phyloP scores from a whole-genome alignment of 2,329 filamentous ascomycete genomes.

The Balansia obtecta region DNA sequence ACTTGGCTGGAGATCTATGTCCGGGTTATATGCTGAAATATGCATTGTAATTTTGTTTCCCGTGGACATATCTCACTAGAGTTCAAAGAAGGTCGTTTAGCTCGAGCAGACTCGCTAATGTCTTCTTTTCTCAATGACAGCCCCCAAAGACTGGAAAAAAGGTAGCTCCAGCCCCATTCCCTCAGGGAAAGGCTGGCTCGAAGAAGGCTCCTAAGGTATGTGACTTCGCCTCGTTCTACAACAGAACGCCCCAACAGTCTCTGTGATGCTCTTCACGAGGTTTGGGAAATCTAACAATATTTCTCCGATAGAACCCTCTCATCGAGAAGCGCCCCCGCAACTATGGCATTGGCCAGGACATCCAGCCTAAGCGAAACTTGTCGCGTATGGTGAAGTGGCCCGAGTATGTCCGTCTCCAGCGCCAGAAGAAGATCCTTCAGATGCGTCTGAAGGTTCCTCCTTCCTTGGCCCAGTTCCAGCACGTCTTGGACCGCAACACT shows the following conservation, averaged over 20 bases:
- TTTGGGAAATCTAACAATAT: not conserved
- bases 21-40: slow-evolving; percentile 35
- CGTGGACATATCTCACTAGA: slow-evolving; percentile 59
- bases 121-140: slow-evolving; percentile 99
- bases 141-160: slow-evolving; percentile 98
- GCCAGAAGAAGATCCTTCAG: slow-evolving; percentile 89
- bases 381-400: slow-evolving; percentile 99
- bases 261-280: not conserved
- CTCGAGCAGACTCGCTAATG: slow-evolving; percentile 78
- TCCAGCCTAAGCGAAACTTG: slow-evolving; percentile 92
- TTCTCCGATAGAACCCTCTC: slow-evolving; percentile 71
- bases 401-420: slow-evolving; percentile 96
- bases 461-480: slow-evolving; percentile 93
- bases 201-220: slow-evolving; percentile 97
- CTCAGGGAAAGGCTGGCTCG: slow-evolving; percentile 75
- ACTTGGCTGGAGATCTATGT: slow-evolving; percentile 50
- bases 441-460: slow-evolving; percentile 97
- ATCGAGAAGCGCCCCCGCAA: slow-evolving; percentile 96
- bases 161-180: slow-evolving; percentile 92
- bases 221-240: slow-evolving; percentile 15
- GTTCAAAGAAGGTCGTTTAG: slow-evolving; percentile 73
- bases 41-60: slow-evolving; percentile 30
- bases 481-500: slow-evolving; percentile 92
- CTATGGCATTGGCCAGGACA: slow-evolving; percentile 98
- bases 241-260: no score